Evolutionary conservation across 163 green algal genomes (phyloP).

Genomic region (Scenedesmus sp.): DNA sequence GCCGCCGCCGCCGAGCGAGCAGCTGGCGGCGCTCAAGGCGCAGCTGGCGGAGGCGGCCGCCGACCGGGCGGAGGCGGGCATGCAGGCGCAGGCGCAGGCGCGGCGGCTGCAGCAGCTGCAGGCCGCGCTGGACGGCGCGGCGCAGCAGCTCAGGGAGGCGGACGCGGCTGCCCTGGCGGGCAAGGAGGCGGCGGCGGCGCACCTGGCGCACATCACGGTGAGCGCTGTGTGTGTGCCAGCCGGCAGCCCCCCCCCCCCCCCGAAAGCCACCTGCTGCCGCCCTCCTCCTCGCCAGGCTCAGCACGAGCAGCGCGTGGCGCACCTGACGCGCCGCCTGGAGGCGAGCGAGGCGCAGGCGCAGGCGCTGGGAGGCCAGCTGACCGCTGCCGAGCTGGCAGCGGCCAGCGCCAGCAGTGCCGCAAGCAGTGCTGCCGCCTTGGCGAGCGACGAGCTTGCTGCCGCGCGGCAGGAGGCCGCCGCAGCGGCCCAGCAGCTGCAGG

Average conservation of each 20-base stretch:
- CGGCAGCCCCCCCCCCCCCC: not conserved
- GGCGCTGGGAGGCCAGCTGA: constrained; percentile 26
- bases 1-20: constrained; percentile 8
- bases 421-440: constrained; percentile 31
- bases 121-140: constrained; percentile 27
- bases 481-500: constrained; percentile 32
- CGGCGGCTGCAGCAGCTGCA: constrained; percentile 2
- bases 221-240: not conserved
- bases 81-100: constrained; percentile 25
- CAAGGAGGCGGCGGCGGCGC: constrained; percentile 27
- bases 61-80: constrained; percentile 43
- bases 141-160: constrained; percentile 31
- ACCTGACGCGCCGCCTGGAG: constrained; percentile 2
- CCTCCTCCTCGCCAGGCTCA: constrained; percentile 3
- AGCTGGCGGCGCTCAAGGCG: constrained; percentile 33
- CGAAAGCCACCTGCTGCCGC: too few species aligned
- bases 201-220: constrained; percentile 31
- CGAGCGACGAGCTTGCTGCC: constrained; percentile 42
- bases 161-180: constrained; percentile 42
- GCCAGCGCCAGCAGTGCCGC: constrained; percentile 38
- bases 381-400: constrained; percentile 40
- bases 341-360: not conserved
- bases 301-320: constrained; percentile 18
- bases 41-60: constrained; percentile 42
- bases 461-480: constrained; percentile 49